phyloP scores from a whole-genome alignment of 2,329 filamentous ascomycete species.

The Fusarium oligoseptatum region DNA sequence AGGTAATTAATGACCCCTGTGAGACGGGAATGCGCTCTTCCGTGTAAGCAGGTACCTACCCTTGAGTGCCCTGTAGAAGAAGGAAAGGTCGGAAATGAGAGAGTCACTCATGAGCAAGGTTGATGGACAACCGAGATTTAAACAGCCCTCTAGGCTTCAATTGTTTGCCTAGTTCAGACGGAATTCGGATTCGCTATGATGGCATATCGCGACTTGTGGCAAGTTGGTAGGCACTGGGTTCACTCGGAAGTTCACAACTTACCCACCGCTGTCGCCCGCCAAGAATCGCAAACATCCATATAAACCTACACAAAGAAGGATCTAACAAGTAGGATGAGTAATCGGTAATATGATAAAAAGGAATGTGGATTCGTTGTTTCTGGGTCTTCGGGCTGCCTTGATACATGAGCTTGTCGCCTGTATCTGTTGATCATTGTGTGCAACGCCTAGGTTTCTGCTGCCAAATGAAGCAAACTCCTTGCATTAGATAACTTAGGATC shows the following conservation, averaged over 20 bases:
- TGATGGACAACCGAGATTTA: background rate
- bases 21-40: too few relatives aligned
- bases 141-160: too few relatives aligned
- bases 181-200: background rate
- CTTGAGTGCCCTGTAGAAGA: too few relatives aligned
- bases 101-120: too few relatives aligned
- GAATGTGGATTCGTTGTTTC: background rate
- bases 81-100: too few relatives aligned
- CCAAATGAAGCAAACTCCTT: background rate
- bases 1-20: too few relatives aligned
- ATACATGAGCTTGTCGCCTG: too few relatives aligned
- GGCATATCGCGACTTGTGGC: background rate
- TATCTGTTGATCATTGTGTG: background rate
- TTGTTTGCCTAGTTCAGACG: too few relatives aligned
- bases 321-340: background rate
- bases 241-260: background rate
- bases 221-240: background rate
- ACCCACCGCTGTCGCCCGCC: background rate
- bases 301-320: background rate
- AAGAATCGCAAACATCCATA: background rate
- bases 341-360: background rate
- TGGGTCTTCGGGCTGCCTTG: too few relatives aligned
- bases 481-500: background rate
- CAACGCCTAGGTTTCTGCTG: background rate
- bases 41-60: too few relatives aligned